phyloP scores from a whole-genome alignment of 192 early-diverging fungal genomes.

The Coemansia sp. region DNA sequence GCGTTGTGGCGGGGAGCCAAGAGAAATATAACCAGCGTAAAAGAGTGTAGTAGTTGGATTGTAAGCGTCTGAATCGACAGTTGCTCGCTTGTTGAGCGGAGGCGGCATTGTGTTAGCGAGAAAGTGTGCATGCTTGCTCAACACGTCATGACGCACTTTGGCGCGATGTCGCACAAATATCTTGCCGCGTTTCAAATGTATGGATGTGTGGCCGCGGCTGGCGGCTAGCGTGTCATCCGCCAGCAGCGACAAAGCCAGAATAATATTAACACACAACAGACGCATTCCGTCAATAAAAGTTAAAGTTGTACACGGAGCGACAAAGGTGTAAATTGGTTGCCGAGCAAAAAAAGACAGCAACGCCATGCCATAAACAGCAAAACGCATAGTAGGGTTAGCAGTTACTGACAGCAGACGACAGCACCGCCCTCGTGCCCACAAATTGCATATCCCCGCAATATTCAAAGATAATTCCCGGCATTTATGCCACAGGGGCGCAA shows the following conservation, averaged over 20 bases:
- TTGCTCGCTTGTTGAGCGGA: background rate
- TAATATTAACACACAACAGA: background rate
- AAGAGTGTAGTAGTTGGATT: conserved; percentile 45
- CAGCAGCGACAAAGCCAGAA: conserved; percentile 2
- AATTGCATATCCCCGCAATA: background rate
- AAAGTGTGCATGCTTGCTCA: conserved; percentile 34
- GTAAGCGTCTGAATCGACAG: conserved; percentile 1
- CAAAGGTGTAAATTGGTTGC: too few species aligned
- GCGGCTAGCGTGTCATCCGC: background rate
- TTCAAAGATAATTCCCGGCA: background rate
- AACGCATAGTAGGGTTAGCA: background rate
- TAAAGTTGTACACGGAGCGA: too few species aligned
- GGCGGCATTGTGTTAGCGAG: background rate
- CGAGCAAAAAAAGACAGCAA: too few species aligned
- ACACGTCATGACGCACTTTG: conserved; percentile 11
- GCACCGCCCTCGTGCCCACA: background rate
- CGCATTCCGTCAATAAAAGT: background rate
- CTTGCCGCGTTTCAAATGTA: conserved; percentile 27
- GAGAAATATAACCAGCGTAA: conserved; percentile 66
- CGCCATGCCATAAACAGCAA: background rate
- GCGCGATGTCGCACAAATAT: conserved; percentile 43
- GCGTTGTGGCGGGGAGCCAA: conserved; percentile 62
- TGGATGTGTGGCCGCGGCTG: conserved; percentile 26
- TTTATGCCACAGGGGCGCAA: background rate
- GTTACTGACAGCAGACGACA: background rate